phyloP scores from a whole-genome alignment of 2,329 filamentous ascomycete species.

The Pseudonectria buxi region DNA sequence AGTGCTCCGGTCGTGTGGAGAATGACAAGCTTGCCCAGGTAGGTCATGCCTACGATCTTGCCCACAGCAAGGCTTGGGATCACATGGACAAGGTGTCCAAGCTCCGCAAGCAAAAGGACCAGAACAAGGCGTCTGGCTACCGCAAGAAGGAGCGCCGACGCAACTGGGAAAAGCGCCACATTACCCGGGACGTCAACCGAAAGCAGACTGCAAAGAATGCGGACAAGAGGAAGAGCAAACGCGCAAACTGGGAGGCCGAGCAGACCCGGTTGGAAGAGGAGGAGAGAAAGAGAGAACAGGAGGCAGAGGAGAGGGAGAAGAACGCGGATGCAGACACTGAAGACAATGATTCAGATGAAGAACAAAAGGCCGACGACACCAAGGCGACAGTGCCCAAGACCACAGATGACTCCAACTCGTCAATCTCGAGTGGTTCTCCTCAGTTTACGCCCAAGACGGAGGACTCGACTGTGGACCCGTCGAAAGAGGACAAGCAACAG shows the following conservation, averaged over 20 bases:
- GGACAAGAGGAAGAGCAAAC: constrained; percentile 28
- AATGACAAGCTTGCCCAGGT: constrained; percentile 55
- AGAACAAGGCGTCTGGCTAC: constrained; percentile 42
- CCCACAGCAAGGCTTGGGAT: constrained; percentile 50
- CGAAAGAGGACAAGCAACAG: constrained; percentile 27
- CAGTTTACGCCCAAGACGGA: constrained; percentile 27
- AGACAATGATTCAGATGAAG: neutral
- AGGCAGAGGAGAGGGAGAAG: constrained; percentile 10
- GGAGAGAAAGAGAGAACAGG: constrained; percentile 21
- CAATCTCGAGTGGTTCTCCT: constrained; percentile 26
- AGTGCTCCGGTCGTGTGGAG: constrained; percentile 39
- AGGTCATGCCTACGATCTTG: constrained; percentile 52
- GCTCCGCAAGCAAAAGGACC: constrained; percentile 42
- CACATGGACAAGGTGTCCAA: constrained; percentile 45
- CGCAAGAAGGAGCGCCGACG: constrained; percentile 39
- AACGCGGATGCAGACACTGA: constrained; percentile 12
- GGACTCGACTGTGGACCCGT: constrained; percentile 15
- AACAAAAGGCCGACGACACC: constrained; percentile 10
- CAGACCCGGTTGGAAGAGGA: constrained; percentile 21
- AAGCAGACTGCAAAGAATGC: constrained; percentile 34
- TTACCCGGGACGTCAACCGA: constrained; percentile 34
- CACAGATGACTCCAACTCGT: constrained; percentile 16
- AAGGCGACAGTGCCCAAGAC: constrained; percentile 10
- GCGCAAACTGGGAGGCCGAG: constrained; percentile 20
- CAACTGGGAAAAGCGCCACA: constrained; percentile 44